These are phyloP conservation scores for Suillus subluteus DNA, from an alignment of 768 basidiomycete genomes.

Conservation along the genomic window DNA sequence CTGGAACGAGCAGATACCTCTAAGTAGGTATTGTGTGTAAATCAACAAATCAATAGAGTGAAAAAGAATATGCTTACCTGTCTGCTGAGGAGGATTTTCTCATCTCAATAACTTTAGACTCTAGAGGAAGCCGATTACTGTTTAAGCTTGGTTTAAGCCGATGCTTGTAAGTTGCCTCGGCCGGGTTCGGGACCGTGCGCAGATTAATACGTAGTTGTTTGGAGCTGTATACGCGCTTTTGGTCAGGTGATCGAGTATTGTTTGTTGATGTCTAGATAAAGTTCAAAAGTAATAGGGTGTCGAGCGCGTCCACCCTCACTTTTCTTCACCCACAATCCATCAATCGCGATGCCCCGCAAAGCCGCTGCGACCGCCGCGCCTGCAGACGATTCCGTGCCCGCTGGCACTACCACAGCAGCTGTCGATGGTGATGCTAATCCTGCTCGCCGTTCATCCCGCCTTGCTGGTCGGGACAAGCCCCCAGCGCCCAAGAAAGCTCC, in stretches of 20 bases:
- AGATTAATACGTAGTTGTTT: conserved; percentile 21
- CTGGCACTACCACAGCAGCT: not conserved
- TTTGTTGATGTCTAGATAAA: conserved; percentile 41
- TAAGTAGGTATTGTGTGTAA: not conserved
- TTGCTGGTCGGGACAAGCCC: conserved; percentile 69
- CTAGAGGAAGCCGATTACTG: not conserved
- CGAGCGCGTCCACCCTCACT: conserved; percentile 34
- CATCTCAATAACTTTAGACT: not conserved
- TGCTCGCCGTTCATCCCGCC: conserved; percentile 75
- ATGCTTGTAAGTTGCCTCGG: not conserved
- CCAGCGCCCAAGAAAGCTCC: conserved; percentile 57
- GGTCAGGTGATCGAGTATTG: conserved; percentile 38
- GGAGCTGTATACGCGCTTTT: conserved; percentile 34
- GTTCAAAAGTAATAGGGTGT: conserved; percentile 32
- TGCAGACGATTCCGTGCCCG: conserved; percentile 25
- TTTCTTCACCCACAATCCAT: conserved; percentile 15
- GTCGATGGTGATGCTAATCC: conserved; percentile 38
- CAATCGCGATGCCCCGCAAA: conserved; percentile 67
- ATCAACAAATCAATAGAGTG: not conserved
- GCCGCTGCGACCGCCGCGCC: conserved; percentile 50
- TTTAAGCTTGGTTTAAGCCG: not conserved
- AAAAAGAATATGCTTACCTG: not conserved
- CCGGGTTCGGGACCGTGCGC: conserved; percentile 23
- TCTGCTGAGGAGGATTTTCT: not conserved
- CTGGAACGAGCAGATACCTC: not conserved